Percentiles rank a stretch among this genome's conserved stretches.
phyloP scores from a whole-genome alignment of 345 rosid genomes.

The Rhizophora mangle region DNA sequence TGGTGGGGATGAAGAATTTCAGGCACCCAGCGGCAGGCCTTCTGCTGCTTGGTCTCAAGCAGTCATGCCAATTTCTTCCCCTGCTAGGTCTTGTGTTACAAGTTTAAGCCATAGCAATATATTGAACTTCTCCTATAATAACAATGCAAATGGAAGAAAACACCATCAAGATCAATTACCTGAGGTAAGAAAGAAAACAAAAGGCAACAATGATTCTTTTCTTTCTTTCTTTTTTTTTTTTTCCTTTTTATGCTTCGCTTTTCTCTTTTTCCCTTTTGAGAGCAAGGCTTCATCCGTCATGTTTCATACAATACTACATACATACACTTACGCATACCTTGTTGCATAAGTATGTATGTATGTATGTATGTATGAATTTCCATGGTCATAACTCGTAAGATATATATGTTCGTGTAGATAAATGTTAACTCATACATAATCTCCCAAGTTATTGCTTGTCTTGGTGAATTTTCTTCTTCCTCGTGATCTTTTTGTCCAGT shows the following conservation, averaged over 20 bases:
- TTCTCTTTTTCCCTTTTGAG: too few relatives aligned
- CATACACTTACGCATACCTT: too few relatives aligned
- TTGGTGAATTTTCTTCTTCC: not conserved
- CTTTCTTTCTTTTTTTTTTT: not conserved
- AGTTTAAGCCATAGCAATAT: constrained; percentile 29
- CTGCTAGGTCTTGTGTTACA: constrained; percentile 40
- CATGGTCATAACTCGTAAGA: too few relatives aligned
- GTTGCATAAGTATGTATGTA: too few relatives aligned
- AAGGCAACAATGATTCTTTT: constrained; percentile 16
- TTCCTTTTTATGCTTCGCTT: too few relatives aligned
- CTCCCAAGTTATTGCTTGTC: not conserved
- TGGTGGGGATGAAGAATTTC: constrained; percentile 36
- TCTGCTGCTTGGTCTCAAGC: constrained; percentile 15
- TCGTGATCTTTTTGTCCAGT: constrained; percentile 12
- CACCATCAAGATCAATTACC: constrained; percentile 39
- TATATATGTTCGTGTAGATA: too few relatives aligned
- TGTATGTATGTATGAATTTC: too few relatives aligned
- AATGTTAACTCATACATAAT: not conserved
- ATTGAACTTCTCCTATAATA: constrained; percentile 40
- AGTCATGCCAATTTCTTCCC: constrained; percentile 38
- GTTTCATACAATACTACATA: too few relatives aligned
- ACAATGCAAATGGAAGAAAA: constrained; percentile 18
- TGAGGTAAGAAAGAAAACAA: constrained; percentile 29
- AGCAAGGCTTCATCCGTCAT: too few relatives aligned
- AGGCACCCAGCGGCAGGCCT: constrained; percentile 3